Conservation (phyloP, 2,329 filamentous ascomycete genomes). For the Fusarium multiceps region DNA sequence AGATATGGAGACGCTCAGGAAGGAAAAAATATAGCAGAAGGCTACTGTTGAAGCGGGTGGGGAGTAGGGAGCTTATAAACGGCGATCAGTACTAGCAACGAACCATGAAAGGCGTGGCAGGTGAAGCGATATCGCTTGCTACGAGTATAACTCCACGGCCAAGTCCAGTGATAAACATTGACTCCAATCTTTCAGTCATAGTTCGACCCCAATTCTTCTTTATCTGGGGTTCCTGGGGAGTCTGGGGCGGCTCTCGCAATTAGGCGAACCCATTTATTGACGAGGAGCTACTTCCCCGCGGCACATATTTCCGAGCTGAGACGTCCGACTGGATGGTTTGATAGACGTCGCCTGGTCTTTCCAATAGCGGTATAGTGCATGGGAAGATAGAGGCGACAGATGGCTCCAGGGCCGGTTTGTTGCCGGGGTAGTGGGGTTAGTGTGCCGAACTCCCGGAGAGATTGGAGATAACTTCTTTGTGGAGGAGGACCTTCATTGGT, state of each 20-base stretch:
- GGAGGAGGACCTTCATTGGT: neutral
- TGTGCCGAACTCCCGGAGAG: slow-evolving; percentile 15
- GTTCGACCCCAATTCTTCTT: neutral
- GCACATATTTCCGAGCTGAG: neutral
- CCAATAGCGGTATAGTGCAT: slow-evolving; percentile 5
- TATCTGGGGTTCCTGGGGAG: neutral
- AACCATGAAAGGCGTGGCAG: neutral
- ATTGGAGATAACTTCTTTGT: neutral
- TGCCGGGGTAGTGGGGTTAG: slow-evolving; percentile 3
- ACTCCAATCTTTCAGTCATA: neutral
- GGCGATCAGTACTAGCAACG: neutral
- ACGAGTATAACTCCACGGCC: neutral
- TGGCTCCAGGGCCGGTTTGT: slow-evolving; percentile 4
- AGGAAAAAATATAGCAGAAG: neutral
- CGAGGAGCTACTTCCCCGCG: neutral
- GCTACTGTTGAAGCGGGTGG: too few relatives aligned
- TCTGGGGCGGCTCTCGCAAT: neutral
- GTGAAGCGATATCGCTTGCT: neutral
- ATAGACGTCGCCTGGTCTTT: slow-evolving; percentile 20
- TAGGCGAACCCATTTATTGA: slow-evolving; percentile 4
- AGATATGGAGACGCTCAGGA: neutral
- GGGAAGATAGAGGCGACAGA: neutral
- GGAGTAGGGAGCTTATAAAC: neutral
- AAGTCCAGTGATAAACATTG: neutral
- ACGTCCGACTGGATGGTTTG: neutral